Base-by-base conservation (phyloP, 768 basidiomycete genomes). In the Lactarius evosmus region DNA sequence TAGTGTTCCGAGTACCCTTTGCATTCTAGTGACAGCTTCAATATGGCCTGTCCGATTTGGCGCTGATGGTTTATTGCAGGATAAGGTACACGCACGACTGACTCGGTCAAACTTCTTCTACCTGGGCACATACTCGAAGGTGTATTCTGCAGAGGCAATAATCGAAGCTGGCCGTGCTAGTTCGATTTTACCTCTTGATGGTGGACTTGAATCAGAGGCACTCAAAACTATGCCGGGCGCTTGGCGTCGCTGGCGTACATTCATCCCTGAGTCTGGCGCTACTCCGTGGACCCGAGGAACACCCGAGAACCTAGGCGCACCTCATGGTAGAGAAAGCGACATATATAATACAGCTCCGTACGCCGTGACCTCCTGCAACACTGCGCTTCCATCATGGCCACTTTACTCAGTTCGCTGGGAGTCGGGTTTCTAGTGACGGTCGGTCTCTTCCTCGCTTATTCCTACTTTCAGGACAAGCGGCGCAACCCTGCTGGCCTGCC, bases 401-500 rank as follows among this genome's bases (percentile, higher is more conserved):
- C 62, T 40, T 41, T 64, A 22, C 40, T 59, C 1, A 51, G 41
- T 29, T 40, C 56, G 1, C 36, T 66, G n/a, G 62, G 52, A 16
- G 1, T 22, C 2, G 62, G 56, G 7, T n/a, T 58, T 34, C 16
- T 65, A 32, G 36, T 66, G 29, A 40, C 57, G 1, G 52, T 58
- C 44, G 17, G 25, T n/a, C 52, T 66, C 3, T 36, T 56, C 34
- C 30, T 59, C 27, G 38, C 41, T 16, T 59, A 67, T 53, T 59
- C 55, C 53, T 58, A 65, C 36, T 14, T 66, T 32, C 65, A 62
- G 40, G 56, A 63, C 11, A 34, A 34, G 53, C 60, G 66, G 32
- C 67, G 65, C 44, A 68, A 68, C 44, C 67, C 67, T 5, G 52
- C 58, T 3, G 60, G 66, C 14, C 36, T 64, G n/a, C 69, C 70